Evolutionary conservation across 169 alveolate genomes (phyloP).

Genomic region (Eimeria mitis): DNA sequence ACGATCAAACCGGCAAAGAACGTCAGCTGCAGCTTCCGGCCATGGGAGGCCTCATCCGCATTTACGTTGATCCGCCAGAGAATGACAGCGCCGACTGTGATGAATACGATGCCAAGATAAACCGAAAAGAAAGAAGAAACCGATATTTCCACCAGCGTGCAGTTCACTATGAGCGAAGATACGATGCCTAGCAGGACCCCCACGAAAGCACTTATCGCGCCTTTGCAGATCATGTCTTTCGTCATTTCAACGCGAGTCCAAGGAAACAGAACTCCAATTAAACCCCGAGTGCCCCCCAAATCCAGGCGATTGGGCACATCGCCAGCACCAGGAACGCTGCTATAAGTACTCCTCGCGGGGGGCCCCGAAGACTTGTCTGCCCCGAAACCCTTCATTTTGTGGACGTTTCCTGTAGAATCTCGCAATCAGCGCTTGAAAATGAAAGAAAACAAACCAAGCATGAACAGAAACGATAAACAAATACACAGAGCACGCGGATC

Average conservation of each 20-base stretch:
- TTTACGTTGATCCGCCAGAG: slow-evolving; percentile 89
- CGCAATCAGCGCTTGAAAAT: neutral
- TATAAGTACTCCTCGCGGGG: slow-evolving; percentile 9
- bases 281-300: slow-evolving; percentile 1
- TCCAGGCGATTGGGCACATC: neutral
- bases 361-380: slow-evolving; percentile 10
- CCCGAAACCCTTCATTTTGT: slow-evolving; percentile 59
- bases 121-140: slow-evolving; percentile 94
- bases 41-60: neutral
- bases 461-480: neutral
- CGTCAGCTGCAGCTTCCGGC: slow-evolving; percentile 68
- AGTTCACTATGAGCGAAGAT: slow-evolving; percentile 94
- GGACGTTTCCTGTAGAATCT: neutral
- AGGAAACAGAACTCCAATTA: slow-evolving; percentile 35
- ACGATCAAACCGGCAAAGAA: slow-evolving; percentile 87
- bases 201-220: slow-evolving; percentile 71
- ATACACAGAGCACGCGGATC: neutral
- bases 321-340: neutral
- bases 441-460: neutral
- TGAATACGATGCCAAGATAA: slow-evolving; percentile 94
- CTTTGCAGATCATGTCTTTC: slow-evolving; percentile 67
- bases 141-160: slow-evolving; percentile 96
- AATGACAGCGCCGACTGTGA: slow-evolving; percentile 93
- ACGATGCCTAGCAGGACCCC: slow-evolving; percentile 94
- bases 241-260: slow-evolving; percentile 74